phyloP scores from a whole-genome alignment of 2,329 filamentous ascomycete genomes.

The Spiromastix sp. region DNA sequence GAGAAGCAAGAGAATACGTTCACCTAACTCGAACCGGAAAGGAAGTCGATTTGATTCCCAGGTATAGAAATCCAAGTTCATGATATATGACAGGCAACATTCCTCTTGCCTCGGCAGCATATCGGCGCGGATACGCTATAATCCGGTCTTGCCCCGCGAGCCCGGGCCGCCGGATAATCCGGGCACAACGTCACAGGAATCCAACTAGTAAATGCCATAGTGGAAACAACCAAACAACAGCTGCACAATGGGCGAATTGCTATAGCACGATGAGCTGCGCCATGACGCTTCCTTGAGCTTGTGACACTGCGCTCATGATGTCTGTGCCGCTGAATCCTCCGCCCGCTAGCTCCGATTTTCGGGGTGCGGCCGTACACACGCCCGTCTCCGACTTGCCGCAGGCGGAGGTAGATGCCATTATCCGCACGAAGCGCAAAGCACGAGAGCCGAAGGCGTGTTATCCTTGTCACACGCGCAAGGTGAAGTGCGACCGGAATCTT shows the following conservation, averaged over 20 bases:
- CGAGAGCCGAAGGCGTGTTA: constrained; percentile 39
- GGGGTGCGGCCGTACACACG: constrained; percentile 16
- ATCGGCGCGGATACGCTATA: too few relatives aligned
- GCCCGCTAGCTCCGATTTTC: constrained; percentile 4
- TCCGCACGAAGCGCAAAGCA: constrained; percentile 37
- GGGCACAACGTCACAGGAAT: too few relatives aligned
- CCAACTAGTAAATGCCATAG: too few relatives aligned
- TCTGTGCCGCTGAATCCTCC: constrained; percentile 2
- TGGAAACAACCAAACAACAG: too few relatives aligned
- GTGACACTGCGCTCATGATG: background rate
- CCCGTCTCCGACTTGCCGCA: constrained; percentile 33
- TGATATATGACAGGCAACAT: too few relatives aligned
- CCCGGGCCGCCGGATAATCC: too few relatives aligned
- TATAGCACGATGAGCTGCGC: background rate
- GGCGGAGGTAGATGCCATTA: constrained; percentile 37
- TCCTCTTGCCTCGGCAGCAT: too few relatives aligned
- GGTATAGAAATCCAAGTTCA: too few relatives aligned
- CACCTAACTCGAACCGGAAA: too few relatives aligned
- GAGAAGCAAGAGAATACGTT: too few relatives aligned
- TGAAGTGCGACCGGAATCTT: constrained; percentile 40
- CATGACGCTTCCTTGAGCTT: background rate
- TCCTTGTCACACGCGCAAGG: constrained; percentile 37
- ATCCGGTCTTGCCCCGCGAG: too few relatives aligned
- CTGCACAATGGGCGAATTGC: background rate
- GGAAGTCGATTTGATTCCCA: too few relatives aligned